phyloP scores from a whole-genome alignment of 1,284 basidiomycete genomes.

The Stereum hirsutum region DNA sequence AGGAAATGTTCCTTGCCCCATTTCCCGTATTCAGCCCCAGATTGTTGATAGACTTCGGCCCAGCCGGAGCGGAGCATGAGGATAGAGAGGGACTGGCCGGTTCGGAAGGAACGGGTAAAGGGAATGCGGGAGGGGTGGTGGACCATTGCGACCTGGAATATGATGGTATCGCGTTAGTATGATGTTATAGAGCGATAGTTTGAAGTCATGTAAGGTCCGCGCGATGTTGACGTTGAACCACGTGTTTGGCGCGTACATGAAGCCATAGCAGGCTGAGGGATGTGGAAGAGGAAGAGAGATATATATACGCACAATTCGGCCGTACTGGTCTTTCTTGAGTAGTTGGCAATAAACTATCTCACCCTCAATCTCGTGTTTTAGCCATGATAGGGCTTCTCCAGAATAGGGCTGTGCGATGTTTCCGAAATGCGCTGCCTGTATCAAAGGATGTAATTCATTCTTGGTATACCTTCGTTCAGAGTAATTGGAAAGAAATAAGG shows the following conservation, averaged over 20 bases:
- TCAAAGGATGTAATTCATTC: neutral
- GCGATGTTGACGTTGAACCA: no score
- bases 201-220: no score
- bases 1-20: constrained; percentile 58
- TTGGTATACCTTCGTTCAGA: neutral
- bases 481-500: neutral
- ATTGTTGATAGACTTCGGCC: constrained; percentile 67
- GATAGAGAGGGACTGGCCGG: constrained; percentile 50
- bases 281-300: neutral
- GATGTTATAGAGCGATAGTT: no score
- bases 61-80: constrained; percentile 76
- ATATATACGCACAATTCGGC: constrained; percentile 52
- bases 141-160: constrained; percentile 57
- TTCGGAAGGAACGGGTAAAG: constrained; percentile 39
- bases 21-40: constrained; percentile 71
- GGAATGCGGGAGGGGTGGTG: constrained; percentile 33
- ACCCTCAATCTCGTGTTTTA: constrained; percentile 49
- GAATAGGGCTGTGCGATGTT: constrained; percentile 65
- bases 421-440: constrained; percentile 71
- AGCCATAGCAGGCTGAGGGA: neutral
- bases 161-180: no score
- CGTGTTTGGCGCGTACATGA: no score
- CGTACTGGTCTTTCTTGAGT: constrained; percentile 73
- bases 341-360: constrained; percentile 61
- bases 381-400: constrained; percentile 64